A percentile compares a stretch with the other conserved stretches of the same genome.
These are phyloP conservation scores for Fusarium foetens DNA, from an alignment of 2,329 filamentous ascomycete genomes.

Conservation along the genomic window DNA sequence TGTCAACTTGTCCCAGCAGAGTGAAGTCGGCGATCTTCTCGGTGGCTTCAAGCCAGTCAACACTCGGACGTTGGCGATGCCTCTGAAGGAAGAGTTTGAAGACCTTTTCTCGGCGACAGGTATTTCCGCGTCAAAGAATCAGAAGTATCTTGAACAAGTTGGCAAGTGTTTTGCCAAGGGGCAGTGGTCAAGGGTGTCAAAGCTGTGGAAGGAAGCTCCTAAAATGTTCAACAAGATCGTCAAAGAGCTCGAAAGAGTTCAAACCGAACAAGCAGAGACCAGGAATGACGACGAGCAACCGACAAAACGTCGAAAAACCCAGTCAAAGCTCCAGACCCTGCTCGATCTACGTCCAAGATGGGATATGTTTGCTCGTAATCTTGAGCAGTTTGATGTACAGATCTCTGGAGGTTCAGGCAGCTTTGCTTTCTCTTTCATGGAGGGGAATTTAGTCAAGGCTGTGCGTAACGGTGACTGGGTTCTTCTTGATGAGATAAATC, in stretches of 20 bases:
- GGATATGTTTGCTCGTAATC: conserved; percentile 79
- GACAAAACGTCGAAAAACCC: conserved; percentile 74
- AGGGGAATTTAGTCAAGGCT: conserved; percentile 97
- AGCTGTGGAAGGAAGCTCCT: conserved; percentile 88
- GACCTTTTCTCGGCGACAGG: conserved; percentile 85
- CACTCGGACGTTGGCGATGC: conserved; percentile 85
- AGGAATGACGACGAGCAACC: conserved; percentile 62
- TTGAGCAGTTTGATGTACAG: conserved; percentile 84
- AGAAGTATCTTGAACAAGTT: conserved; percentile 84
- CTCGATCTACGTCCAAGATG: conserved; percentile 73
- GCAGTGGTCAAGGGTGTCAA: conserved; percentile 88
- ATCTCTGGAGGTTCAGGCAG: conserved; percentile 75
- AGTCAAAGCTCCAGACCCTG: conserved; percentile 73
- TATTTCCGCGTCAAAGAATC: conserved; percentile 88
- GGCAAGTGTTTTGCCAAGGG: conserved; percentile 81
- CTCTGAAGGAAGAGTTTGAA: conserved; percentile 93
- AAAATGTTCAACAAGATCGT: conserved; percentile 84
- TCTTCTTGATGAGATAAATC: conserved; percentile 94
- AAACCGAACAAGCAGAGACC: conserved; percentile 52
- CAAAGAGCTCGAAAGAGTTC: conserved; percentile 60
- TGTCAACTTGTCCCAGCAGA: conserved; percentile 97
- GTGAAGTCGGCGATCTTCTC: conserved; percentile 93
- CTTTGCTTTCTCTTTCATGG: conserved; percentile 95
- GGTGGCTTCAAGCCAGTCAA: conserved; percentile 98
- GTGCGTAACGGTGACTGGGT: conserved; percentile 97